phyloP scores from a whole-genome alignment of 192 early-diverging fungal genomes.

The Backusella mclennaniae region DNA sequence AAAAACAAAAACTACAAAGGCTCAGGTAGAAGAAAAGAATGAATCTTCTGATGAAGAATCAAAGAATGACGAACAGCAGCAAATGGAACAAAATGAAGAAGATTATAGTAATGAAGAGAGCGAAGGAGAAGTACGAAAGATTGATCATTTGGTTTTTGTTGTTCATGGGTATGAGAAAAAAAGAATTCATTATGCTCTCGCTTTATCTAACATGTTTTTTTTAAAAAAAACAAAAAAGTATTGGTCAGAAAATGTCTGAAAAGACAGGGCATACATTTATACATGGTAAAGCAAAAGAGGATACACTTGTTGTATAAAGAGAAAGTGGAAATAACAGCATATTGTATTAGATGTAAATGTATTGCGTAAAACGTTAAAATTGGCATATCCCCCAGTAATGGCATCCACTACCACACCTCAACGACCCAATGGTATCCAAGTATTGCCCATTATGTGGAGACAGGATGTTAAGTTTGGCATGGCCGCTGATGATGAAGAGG shows the following conservation, averaged over 20 bases:
- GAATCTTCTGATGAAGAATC: slow-evolving; percentile 32
- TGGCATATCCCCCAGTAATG: slow-evolving; percentile 32
- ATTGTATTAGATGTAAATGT: slow-evolving; percentile 60
- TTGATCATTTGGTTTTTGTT: slow-evolving; percentile 80
- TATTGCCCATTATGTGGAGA: slow-evolving; percentile 83
- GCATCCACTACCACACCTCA: slow-evolving; percentile 9
- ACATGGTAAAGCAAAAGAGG: slow-evolving; percentile 33
- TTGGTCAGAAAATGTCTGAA: slow-evolving; percentile 83
- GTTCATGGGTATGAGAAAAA: slow-evolving; percentile 62
- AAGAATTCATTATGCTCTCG: background rate
- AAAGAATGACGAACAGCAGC: slow-evolving; percentile 41
- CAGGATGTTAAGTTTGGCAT: slow-evolving; percentile 78
- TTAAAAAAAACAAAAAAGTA: slow-evolving; percentile 40
- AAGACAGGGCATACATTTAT: slow-evolving; percentile 47
- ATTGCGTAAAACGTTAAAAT: slow-evolving; percentile 66
- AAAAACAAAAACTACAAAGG: slow-evolving; percentile 36
- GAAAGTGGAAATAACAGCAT: background rate
- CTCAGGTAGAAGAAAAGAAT: slow-evolving; percentile 32
- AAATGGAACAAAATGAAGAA: slow-evolving; percentile 46
- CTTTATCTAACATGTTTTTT: background rate
- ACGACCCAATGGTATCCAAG: slow-evolving; percentile 57
- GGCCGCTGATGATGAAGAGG: slow-evolving; percentile 50
- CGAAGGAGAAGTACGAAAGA: slow-evolving; percentile 62
- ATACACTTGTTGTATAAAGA: background rate
- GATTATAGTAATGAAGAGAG: slow-evolving; percentile 50